Base-by-base conservation (phyloP, 1,139 yeast genomes). In the Saccharomycopsis hybrid region DNA sequence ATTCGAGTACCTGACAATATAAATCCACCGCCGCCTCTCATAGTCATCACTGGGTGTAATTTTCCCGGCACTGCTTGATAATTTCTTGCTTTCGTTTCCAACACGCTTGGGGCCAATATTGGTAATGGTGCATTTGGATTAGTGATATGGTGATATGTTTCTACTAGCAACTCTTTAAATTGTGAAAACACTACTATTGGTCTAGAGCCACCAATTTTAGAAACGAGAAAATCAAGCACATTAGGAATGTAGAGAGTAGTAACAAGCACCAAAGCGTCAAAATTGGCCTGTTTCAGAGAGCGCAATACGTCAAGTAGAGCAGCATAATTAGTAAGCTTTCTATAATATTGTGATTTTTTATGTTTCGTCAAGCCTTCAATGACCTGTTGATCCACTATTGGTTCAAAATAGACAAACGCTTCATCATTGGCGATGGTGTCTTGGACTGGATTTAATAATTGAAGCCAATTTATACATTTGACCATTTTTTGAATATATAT, bases 51-150 rank as follows among this genome's bases (percentile, higher is more conserved):
- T 0, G 99, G 99, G 65, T 94, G 98, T 64, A 92, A 72, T 63
- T 95, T 80, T 5, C 98, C 98, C 9, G 95, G 89, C 31, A 92
- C 78, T 3, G 97, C 89, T 67, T 92, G 99, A 63, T 85, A 88
- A 47, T 83, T 84, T 56, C 97, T 78, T 5, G 86, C 95, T 54
- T 88, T 73, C 0, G 95, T 78, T 64, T 90, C 97, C 54, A 78
- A 73, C 31, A 94, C 80, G 2, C 89, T 78, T 3, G 97, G 96
- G 1, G 95, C 94, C 58, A 92, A 71, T 8, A 87, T 77, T n/a
- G n/a, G n/a, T n/a, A n/a, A n/a, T 18, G 32, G 31, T 13, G 13
- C 4, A 4, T 33, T 7, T 11, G 41, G 41, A 2, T 31, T 37
- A 55, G 78, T 73, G 47, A 89, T 70, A 9, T 71, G 71, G 60